Evolutionary conservation across 257 asterid species (phyloP).

Genomic region (Solanum peruvianum): DNA sequence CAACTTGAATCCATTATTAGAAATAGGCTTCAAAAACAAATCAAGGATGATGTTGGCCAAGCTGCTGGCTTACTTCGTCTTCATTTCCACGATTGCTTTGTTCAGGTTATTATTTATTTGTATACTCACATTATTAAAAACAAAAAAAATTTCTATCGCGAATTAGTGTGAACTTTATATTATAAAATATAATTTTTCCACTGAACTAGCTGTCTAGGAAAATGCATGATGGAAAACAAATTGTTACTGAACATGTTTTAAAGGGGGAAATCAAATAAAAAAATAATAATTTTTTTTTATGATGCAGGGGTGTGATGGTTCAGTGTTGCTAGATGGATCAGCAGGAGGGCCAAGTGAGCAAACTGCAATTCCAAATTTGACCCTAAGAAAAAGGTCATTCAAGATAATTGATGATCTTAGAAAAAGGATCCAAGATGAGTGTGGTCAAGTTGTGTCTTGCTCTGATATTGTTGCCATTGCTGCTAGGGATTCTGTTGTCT

Average conservation of each 20-base stretch:
- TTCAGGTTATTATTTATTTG: slow-evolving; percentile 14
- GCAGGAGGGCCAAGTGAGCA: slow-evolving; percentile 37
- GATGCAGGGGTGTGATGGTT: slow-evolving; percentile 25
- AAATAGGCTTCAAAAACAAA: slow-evolving; percentile 23
- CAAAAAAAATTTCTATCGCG: no score
- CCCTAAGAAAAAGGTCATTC: slow-evolving; percentile 30
- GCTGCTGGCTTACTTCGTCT: slow-evolving; percentile 80
- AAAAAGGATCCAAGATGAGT: slow-evolving; percentile 9
- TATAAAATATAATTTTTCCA: no score
- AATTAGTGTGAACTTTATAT: no score
- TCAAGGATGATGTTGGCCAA: slow-evolving; percentile 39
- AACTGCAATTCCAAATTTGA: slow-evolving; percentile 34
- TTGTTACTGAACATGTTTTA: no score
- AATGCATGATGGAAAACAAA: not conserved
- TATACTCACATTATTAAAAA: no score
- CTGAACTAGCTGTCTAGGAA: no score
- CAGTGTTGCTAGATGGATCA: slow-evolving; percentile 32
- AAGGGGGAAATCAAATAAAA: not conserved
- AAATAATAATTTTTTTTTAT: no score
- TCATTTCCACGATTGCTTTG: slow-evolving; percentile 71
- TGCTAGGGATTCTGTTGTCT: slow-evolving; percentile 38
- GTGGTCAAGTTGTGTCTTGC: slow-evolving; percentile 38
- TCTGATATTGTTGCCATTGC: slow-evolving; percentile 35
- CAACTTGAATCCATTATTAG: slow-evolving; percentile 31
- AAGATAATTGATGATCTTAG: slow-evolving; percentile 30